Percentiles rank a stretch among this genome's conserved stretches.
These are phyloP conservation scores for Dentipellis sp. DNA, from an alignment of 768 basidiomycete genomes.

Conservation along the genomic window DNA sequence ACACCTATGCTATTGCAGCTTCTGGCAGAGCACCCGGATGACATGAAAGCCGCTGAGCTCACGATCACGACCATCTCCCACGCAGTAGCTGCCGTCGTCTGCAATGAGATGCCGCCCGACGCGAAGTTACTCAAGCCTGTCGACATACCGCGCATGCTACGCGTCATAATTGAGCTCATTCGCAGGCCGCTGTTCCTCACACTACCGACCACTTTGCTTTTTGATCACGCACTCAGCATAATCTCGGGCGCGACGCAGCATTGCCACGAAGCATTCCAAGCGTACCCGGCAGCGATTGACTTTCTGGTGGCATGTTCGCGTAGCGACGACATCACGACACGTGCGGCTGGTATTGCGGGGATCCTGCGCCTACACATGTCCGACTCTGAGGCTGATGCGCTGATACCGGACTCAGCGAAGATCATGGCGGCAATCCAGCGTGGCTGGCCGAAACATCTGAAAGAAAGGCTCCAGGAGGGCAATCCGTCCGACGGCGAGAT, in stretches of 20 bases:
- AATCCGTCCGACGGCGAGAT: constrained; percentile 43
- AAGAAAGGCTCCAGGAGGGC: constrained; percentile 30
- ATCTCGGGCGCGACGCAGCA: constrained; percentile 35
- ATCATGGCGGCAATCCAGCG: constrained; percentile 32
- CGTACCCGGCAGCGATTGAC: constrained; percentile 33
- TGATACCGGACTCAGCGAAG: constrained; percentile 37
- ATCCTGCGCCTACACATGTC: constrained; percentile 41
- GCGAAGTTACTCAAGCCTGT: constrained; percentile 29
- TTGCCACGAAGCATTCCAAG: constrained; percentile 34
- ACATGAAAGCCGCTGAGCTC: constrained; percentile 40
- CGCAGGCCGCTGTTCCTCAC: constrained; percentile 26
- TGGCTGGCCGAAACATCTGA: constrained; percentile 37
- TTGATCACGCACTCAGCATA: constrained; percentile 47
- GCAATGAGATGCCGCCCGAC: constrained; percentile 28
- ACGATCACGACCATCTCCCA: constrained; percentile 45
- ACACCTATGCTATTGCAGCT: constrained; percentile 31
- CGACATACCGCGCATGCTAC: constrained; percentile 26
- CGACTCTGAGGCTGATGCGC: constrained; percentile 35
- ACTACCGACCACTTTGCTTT: constrained; percentile 27
- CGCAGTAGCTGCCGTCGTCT: constrained; percentile 34
- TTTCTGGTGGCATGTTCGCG: constrained; percentile 49
- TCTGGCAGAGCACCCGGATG: constrained; percentile 40
- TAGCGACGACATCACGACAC: constrained; percentile 42
- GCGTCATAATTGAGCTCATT: constrained; percentile 33
- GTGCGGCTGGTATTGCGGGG: constrained; percentile 42